Conservation (phyloP, 805 yeast species). For the Yarrowia sp. region DNA sequence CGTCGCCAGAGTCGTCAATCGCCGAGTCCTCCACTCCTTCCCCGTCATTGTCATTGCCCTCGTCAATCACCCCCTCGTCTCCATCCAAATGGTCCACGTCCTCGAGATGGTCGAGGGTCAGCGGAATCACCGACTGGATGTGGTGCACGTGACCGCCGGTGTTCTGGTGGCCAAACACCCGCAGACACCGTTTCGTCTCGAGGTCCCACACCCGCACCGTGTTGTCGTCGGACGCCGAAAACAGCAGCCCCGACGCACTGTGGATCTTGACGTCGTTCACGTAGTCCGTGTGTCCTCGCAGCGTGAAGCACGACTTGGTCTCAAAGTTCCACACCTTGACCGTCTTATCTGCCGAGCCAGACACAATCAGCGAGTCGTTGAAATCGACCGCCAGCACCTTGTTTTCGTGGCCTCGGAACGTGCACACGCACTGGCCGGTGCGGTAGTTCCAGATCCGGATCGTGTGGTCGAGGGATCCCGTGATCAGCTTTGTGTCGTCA, state of each 20-base stretch:
- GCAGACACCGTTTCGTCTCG: conserved; percentile 75
- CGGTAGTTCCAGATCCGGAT: conserved; percentile 96
- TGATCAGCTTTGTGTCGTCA: conserved; percentile 86
- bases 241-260: conserved; percentile 75
- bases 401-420: conserved; percentile 91
- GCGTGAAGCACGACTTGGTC: conserved; percentile 86
- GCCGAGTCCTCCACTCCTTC: conserved; percentile 11
- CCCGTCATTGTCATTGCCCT: not conserved
- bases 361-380: conserved; percentile 78
- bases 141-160: conserved; percentile 85
- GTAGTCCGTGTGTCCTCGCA: conserved; percentile 92
- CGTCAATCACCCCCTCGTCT: conserved; percentile 37
- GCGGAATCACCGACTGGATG: conserved; percentile 89
- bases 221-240: conserved; percentile 89
- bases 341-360: conserved; percentile 92
- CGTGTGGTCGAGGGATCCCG: conserved; percentile 90
- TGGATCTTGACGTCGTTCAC: conserved; percentile 91
- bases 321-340: conserved; percentile 97
- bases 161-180: conserved; percentile 68
- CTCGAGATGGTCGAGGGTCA: conserved; percentile 56
- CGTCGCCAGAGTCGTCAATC: conserved; percentile 3
- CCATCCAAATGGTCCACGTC: conserved; percentile 40
- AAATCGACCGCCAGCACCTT: conserved; percentile 87
- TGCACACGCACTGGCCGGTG: conserved; percentile 92
- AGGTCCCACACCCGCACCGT: conserved; percentile 96